These are phyloP conservation scores for Ceratobasidium sp. DNA, from an alignment of 1,284 basidiomycete genomes.

Conservation along the genomic window DNA sequence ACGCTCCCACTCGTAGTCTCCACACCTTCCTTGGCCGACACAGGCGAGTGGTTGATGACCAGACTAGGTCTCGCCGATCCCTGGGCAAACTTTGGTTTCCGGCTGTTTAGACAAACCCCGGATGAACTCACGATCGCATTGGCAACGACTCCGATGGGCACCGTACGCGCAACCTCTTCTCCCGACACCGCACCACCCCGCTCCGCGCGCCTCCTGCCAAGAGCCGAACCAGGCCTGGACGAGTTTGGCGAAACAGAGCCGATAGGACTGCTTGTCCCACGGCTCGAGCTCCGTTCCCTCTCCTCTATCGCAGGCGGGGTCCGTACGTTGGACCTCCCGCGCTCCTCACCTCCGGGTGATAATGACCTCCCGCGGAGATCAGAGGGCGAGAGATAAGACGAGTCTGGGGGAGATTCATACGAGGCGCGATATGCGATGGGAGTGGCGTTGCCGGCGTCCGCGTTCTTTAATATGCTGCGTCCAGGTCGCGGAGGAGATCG, in stretches of 20 bases:
- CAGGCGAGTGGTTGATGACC: constrained; percentile 34
- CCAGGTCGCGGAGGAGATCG: constrained; percentile 39
- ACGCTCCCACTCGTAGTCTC: constrained; percentile 18
- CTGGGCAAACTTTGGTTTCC: constrained; percentile 40
- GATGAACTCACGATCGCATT: constrained; percentile 42
- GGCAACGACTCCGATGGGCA: constrained; percentile 31
- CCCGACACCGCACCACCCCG: constrained; percentile 18
- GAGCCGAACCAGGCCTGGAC: constrained; percentile 29
- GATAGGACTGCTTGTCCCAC: constrained; percentile 45
- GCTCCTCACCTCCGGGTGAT: constrained; percentile 37
- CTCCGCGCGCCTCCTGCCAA: constrained; percentile 34
- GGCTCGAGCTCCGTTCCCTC: constrained; percentile 44
- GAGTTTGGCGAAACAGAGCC: constrained; percentile 45
- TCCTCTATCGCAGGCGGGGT: constrained; percentile 44
- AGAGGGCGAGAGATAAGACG: constrained; percentile 35
- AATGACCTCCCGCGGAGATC: constrained; percentile 30
- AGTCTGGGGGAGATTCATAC: constrained; percentile 13
- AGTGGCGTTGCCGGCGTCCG: background rate
- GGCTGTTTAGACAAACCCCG: constrained; percentile 31
- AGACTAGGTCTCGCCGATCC: constrained; percentile 30
- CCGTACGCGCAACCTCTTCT: constrained; percentile 28
- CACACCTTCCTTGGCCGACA: constrained; percentile 10
- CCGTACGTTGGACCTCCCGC: constrained; percentile 46
- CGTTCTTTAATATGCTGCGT: constrained; percentile 37
- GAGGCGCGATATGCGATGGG: constrained; percentile 29